Evolutionary conservation across 495 filamentous ascomycete genomes (phyloP), one percentile per base, ranked within the genome.

Genomic region (Penicillium crystallinum): DNA sequence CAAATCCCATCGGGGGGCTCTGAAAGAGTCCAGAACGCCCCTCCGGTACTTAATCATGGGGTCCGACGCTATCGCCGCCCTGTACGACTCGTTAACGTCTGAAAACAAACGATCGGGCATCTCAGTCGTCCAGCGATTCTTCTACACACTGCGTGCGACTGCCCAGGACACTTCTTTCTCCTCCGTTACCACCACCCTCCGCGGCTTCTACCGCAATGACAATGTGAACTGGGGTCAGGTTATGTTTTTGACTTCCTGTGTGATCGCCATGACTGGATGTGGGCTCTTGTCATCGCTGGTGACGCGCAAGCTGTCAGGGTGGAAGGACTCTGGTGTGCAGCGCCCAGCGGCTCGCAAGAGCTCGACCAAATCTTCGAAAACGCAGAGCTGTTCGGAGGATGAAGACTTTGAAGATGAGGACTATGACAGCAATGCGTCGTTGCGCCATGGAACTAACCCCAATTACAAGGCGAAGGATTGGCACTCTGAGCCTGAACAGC

Each of bases 401-500:
- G 72, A 77, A 30, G 70, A 67, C 27, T 73, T 73, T 6, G 73
- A 75, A 37, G 73, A 77, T 43, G 72, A 77, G 18, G 70, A 67
- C 12, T 71, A 70, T 29, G 71, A 71, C 43, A 75, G 70, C 52
- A 68, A 62, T 43, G 67, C 61, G 10, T 73, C 71, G n/a, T 52
- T 71, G 46, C 66, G 62, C 6, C 62, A 63, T 62, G 64, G 56
- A 8, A 59, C 59, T n/a, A 60, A 68, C 6, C 42, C 53, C 23
- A 37, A 57, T 29, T 49, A 46, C 10, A 52, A 53, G 23, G 58
- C 56, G 22, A 54, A 61, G 34, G 56, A 53, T 3, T 53, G 57
- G 29, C 38, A 55, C 19, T 55, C 56, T 14, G 59, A 66, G 15
- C 56, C 62, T 46, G 56, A 59, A 37, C 59, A 70, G 27, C 57